Evolutionary conservation across 2,329 filamentous ascomycete species (phyloP).

Genomic region (Aspergillus caelatus): DNA sequence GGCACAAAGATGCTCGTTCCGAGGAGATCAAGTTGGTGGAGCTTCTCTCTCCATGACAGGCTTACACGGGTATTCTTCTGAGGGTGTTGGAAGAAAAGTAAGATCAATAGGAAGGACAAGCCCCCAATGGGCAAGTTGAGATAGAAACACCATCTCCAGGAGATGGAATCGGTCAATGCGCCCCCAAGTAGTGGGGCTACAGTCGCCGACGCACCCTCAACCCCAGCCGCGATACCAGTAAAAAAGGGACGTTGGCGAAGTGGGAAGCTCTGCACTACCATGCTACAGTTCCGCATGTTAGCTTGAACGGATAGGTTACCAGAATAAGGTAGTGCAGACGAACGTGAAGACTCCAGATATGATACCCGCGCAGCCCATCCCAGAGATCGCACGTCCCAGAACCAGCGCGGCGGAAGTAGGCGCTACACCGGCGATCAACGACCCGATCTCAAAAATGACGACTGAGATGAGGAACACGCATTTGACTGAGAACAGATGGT

Average conservation of each 20-base stretch:
- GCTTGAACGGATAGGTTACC: background rate
- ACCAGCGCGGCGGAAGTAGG: slow-evolving; percentile 4
- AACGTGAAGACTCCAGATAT: slow-evolving; percentile 7
- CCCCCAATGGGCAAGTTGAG: slow-evolving; percentile 45
- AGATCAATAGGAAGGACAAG: slow-evolving; percentile 46
- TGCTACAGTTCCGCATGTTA: background rate
- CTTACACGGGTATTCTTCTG: slow-evolving; percentile 31
- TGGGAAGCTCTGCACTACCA: background rate
- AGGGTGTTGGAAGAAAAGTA: slow-evolving; percentile 49
- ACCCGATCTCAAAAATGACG: slow-evolving; percentile 8
- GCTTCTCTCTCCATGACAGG: slow-evolving; percentile 28
- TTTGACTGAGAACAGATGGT: slow-evolving; percentile 9
- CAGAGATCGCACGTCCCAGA: slow-evolving; percentile 7
- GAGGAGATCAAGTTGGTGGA: slow-evolving; percentile 36
- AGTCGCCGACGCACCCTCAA: slow-evolving; percentile 1
- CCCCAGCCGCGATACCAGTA: background rate
- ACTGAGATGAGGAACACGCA: slow-evolving; percentile 3
- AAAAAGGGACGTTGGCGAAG: slow-evolving; percentile 4
- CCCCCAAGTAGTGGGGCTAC: slow-evolving; percentile 8
- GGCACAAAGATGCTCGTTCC: slow-evolving; percentile 33
- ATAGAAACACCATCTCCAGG: slow-evolving; percentile 38
- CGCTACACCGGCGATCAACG: slow-evolving; percentile 4
- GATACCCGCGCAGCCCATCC: slow-evolving; percentile 10
- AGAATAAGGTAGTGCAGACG: background rate
- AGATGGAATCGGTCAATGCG: slow-evolving; percentile 3